These are phyloP conservation scores for Ochromonas danica DNA, from an alignment of 108 stramenopile species.

Conservation along the genomic window DNA sequence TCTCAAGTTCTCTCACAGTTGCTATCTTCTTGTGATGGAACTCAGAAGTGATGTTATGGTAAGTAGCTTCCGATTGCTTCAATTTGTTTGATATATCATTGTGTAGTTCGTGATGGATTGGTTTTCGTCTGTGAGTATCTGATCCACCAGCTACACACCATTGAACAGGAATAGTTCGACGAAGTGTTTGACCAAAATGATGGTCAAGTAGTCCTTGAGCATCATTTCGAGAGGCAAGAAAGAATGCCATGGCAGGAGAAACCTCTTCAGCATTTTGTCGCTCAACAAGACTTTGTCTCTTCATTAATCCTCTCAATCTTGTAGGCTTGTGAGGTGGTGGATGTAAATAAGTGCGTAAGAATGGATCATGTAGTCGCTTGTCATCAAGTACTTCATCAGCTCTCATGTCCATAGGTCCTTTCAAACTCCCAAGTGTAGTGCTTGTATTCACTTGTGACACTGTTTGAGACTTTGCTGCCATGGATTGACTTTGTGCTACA, in stretches of 20 bases:
- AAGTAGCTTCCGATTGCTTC: neutral
- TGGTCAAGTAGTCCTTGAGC: neutral
- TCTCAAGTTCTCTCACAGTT: neutral
- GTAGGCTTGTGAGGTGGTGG: neutral
- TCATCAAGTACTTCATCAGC: neutral
- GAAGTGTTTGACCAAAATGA: neutral
- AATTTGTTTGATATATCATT: slow-evolving; percentile 26
- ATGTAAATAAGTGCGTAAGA: slow-evolving; percentile 11
- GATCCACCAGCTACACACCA: slow-evolving; percentile 31
- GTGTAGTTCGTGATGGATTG: neutral
- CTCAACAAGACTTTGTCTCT: neutral
- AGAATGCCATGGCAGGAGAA: neutral
- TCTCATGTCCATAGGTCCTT: neutral
- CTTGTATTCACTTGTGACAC: too few relatives aligned
- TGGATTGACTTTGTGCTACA: too few relatives aligned
- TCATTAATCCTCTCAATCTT: neutral
- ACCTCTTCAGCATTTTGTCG: neutral
- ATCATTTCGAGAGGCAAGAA: neutral
- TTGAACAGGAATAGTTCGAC: slow-evolving; percentile 21
- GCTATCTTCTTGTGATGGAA: neutral
- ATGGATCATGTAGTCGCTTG: neutral
- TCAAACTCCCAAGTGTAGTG: neutral
- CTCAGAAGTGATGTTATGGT: neutral
- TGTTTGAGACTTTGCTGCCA: too few relatives aligned
- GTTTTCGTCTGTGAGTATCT: neutral